A percentile compares a stretch with the other conserved stretches of the same genome.
phyloP scores from a whole-genome alignment of 177 flowering plant genomes.

The Vitis hybrid region DNA sequence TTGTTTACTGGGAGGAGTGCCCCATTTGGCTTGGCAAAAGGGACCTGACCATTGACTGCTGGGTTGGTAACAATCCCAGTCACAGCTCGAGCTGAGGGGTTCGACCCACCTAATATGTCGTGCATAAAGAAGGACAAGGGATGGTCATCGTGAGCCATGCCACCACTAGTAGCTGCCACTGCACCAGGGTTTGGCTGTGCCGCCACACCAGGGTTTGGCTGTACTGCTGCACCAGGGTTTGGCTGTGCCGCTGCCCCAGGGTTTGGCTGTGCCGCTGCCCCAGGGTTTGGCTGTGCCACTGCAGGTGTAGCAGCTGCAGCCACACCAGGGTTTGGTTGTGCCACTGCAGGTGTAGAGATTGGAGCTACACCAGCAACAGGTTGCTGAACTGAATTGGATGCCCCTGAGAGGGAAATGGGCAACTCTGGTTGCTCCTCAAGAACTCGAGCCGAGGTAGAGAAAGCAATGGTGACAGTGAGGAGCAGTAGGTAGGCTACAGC shows the following conservation, averaged over 20 bases:
- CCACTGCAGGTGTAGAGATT: constrained; percentile 8
- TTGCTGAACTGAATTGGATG: constrained; percentile 3
- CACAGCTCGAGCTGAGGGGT: constrained; percentile 61
- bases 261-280: constrained; percentile 16
- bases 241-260: background rate
- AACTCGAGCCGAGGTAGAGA: constrained; percentile 38
- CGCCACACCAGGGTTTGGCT: too few relatives aligned
- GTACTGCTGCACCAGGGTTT: constrained; percentile 4
- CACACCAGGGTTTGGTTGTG: constrained; percentile 15
- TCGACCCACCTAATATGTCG: constrained; percentile 66
- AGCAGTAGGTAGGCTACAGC: constrained; percentile 20
- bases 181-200: too few relatives aligned
- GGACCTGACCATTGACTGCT: constrained; percentile 56
- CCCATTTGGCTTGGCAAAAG: constrained; percentile 71
- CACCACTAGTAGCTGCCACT: background rate
- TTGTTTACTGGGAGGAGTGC: constrained; percentile 48
- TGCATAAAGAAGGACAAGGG: constrained; percentile 63
- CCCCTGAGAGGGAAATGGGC: constrained; percentile 8
- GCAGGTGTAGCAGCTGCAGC: constrained; percentile 15
- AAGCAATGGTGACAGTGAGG: constrained; percentile 34
- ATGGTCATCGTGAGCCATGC: constrained; percentile 21
- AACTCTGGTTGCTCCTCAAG: constrained; percentile 31
- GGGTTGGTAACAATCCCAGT: constrained; percentile 63
- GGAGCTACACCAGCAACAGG: constrained; percentile 21
- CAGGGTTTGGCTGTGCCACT: background rate